Base-by-base conservation (phyloP, 208 protist species). In the Trypanosoma conorhini region DNA sequence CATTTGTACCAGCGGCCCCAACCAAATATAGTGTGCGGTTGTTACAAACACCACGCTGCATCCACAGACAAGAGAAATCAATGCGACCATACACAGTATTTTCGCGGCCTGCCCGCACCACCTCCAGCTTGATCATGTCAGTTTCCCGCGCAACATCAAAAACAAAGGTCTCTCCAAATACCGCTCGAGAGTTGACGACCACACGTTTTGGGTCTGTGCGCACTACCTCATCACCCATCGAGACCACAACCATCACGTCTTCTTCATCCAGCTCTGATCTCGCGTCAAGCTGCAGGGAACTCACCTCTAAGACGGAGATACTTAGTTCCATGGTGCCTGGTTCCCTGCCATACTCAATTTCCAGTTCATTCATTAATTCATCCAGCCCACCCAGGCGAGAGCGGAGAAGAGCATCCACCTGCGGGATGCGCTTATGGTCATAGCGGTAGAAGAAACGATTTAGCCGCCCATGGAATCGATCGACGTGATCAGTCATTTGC, bases 101-200 rank as follows among this genome's bases (percentile, higher is more conserved):
- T 28, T 82, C 72, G 30, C 78, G 50, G 8, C 46, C 70, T 4
- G 81, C 81, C 48, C 82, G 70, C 24, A 92, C 78, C 3, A 96
- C 87, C 42, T 92, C 77, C 55, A 94, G 77, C 68, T 81, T 82
- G 5, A 96, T 84, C 65, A 93, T 82, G 66, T 96, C 91, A 5
- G 88, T 96, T 63, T 93, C 84, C 1, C 86, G 82, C 68, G 85
- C 80, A 46, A 96, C 86, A 62, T 96, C 86, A 69, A 96, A 87
- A 30, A 72, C 67, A 77, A 84, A 92, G 30, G 74, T 77, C 61
- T 93, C 82, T 28, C 81, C 66, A 69, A 96, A 76, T 68, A 70
- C 72, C 21, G 76, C 83, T 44, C 73, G 64, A 17, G 72, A 79
- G 65, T 86, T 92, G 51, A 74, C 76, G 21, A 67, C 62, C 17